A percentile compares a stretch with the other conserved stretches of the same genome.
phyloP scores from a whole-genome alignment of 2,329 filamentous ascomycete species.

The Xylaria sp. region DNA sequence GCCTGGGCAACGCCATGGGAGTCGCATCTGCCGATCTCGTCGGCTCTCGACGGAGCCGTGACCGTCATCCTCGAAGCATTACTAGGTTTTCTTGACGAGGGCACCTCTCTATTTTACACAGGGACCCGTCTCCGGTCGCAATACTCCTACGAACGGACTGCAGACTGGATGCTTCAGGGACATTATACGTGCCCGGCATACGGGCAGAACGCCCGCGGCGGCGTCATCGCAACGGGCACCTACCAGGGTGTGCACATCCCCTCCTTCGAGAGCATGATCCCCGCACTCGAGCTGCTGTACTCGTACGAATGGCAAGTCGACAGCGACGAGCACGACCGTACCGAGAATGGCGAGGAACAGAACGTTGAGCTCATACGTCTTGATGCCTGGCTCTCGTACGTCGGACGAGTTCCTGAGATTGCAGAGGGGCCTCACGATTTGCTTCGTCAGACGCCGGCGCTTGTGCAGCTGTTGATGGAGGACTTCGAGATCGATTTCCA shows the following conservation, averaged over 20 bases:
- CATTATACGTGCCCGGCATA: conserved; percentile 20
- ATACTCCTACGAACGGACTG: conserved; percentile 3
- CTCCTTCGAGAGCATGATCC: conserved; percentile 13
- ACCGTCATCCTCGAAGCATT: conserved; percentile 23
- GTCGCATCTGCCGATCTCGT: conserved; percentile 12
- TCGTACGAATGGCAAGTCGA: conserved; percentile 26
- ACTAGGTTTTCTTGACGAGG: conserved; percentile 21
- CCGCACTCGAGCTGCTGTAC: conserved; percentile 14
- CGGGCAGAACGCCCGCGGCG: conserved; percentile 24
- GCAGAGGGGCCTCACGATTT: conserved; percentile 14
- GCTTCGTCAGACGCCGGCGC: conserved; percentile 21
- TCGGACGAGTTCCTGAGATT: conserved; percentile 17
- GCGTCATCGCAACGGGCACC: conserved; percentile 5
- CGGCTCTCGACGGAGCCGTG: conserved; percentile 22
- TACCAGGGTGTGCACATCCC: conserved; percentile 4
- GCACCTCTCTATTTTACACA: conserved; percentile 5
- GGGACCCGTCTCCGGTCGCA: no score
- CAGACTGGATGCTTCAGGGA: conserved; percentile 8
- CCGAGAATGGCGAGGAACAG: conserved; percentile 10
- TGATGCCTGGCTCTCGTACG: conserved; percentile 25
- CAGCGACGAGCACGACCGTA: conserved; percentile 7
- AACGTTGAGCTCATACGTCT: conserved; percentile 24
- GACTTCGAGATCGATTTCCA: conserved; percentile 28
- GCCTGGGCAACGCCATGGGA: conserved; percentile 25
- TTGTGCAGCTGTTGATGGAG: conserved; percentile 19